phyloP scores from a whole-genome alignment of 352 stramenopile species.

The Globisporangium parvum region DNA sequence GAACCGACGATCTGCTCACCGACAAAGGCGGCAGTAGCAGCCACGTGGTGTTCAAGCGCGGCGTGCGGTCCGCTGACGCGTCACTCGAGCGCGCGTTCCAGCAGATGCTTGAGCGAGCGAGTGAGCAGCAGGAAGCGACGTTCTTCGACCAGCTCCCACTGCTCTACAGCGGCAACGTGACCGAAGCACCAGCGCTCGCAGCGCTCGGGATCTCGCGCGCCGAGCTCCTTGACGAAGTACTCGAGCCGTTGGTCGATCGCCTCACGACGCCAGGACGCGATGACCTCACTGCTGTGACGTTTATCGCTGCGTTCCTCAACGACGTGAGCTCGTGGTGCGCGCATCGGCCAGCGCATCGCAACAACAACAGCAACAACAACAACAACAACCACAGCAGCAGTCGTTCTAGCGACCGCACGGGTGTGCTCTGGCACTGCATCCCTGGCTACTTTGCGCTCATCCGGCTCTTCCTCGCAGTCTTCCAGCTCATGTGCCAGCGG shows the following conservation, averaged over 20 bases:
- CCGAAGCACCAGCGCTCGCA: constrained; percentile 35
- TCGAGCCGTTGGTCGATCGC: constrained; percentile 53
- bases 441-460: constrained; percentile 72
- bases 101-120: constrained; percentile 26
- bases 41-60: constrained; percentile 21
- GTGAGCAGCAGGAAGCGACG: constrained; percentile 35
- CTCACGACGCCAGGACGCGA: constrained; percentile 48
- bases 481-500: constrained; percentile 74
- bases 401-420: not conserved
- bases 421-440: constrained; percentile 70
- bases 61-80: constrained; percentile 25
- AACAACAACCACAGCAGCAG: not conserved
- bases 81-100: constrained; percentile 46
- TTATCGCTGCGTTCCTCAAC: constrained; percentile 60
- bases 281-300: constrained; percentile 59
- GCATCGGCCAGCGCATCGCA: constrained; percentile 11
- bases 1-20: constrained; percentile 28
- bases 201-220: constrained; percentile 26
- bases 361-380: not conserved
- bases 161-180: constrained; percentile 43
- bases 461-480: constrained; percentile 58
- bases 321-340: constrained; percentile 59
- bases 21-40: not conserved
- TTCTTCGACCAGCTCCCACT: constrained; percentile 57
- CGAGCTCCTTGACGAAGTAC: constrained; percentile 35